Conservation (phyloP, 495 filamentous ascomycete species). For the Copromyces sp. region DNA sequence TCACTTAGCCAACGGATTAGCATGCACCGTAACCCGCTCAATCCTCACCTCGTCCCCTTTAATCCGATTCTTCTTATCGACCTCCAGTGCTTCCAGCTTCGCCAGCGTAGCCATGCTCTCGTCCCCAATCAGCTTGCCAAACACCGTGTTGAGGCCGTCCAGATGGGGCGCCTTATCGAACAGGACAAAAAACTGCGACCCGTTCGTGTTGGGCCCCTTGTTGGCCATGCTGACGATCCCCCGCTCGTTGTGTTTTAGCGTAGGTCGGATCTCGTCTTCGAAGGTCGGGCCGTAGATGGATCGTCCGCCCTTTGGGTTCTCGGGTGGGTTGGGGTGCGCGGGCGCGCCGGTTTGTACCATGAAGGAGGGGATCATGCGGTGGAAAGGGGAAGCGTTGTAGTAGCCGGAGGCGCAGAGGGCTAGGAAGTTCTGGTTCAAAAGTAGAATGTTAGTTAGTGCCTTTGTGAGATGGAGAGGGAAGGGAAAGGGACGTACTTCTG, state of each 20-base stretch:
- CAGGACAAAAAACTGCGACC: constrained; percentile 87
- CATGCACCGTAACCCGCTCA: constrained; percentile 75
- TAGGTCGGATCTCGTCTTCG: constrained; percentile 86
- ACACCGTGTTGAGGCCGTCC: constrained; percentile 88
- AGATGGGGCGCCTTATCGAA: constrained; percentile 83
- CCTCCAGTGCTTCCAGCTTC: constrained; percentile 60
- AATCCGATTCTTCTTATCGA: constrained; percentile 88
- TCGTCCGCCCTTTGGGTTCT: constrained; percentile 62
- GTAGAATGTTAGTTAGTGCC: background rate
- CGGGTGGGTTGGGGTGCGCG: constrained; percentile 44
- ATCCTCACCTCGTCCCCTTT: constrained; percentile 56
- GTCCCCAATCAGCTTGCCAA: constrained; percentile 65
- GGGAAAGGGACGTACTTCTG: constrained; percentile 56
- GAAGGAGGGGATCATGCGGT: constrained; percentile 81
- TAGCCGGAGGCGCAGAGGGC: constrained; percentile 84
- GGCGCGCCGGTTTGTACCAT: constrained; percentile 88
- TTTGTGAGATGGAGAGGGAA: constrained; percentile 33
- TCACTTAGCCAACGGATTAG: constrained; percentile 81
- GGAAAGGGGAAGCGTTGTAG: constrained; percentile 84
- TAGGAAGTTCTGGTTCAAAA: constrained; percentile 77
- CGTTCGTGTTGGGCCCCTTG: constrained; percentile 74
- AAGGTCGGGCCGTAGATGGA: constrained; percentile 80
- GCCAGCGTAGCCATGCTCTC: constrained; percentile 61
- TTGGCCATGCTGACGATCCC: constrained; percentile 94
- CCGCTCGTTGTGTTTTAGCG: constrained; percentile 73